These are phyloP conservation scores for Saccharomycopsis sp. DNA, from an alignment of 805 yeast species.

Conservation along the genomic window DNA sequence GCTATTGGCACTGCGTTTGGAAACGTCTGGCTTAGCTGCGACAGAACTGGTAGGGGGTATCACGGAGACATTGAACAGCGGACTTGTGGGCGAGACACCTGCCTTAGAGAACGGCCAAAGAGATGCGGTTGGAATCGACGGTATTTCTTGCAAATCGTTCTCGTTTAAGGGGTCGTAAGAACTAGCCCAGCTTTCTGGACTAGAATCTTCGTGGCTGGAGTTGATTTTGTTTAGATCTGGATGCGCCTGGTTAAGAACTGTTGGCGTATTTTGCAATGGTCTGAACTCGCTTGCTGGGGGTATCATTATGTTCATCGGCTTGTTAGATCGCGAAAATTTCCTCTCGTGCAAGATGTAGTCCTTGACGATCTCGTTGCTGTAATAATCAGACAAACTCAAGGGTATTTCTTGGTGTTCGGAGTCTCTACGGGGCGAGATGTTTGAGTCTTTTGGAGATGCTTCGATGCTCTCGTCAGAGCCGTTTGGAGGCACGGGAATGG, in stretches of 20 bases:
- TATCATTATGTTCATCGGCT: neutral
- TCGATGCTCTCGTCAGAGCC: neutral
- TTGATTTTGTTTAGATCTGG: neutral
- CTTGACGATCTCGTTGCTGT: neutral
- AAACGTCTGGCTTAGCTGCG: neutral
- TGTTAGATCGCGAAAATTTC: neutral
- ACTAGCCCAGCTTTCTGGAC: slow-evolving; percentile 4
- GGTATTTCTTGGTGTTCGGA: neutral
- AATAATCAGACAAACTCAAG: neutral
- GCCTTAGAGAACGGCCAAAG: slow-evolving; percentile 18
- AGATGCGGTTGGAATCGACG: slow-evolving; percentile 16
- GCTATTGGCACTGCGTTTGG: neutral
- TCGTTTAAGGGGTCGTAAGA: slow-evolving; percentile 5
- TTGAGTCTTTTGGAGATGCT: neutral
- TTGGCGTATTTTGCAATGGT: neutral
- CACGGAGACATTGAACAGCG: neutral
- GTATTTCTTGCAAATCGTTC: slow-evolving; percentile 11
- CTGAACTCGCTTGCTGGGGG: neutral
- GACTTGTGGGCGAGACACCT: neutral
- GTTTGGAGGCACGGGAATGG: slow-evolving; percentile 8
- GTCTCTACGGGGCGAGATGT: neutral
- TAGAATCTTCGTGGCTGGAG: neutral
- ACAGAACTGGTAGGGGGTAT: neutral
- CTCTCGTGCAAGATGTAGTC: neutral
- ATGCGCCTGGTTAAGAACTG: neutral